Evolutionary conservation across 768 basidiomycete genomes (phyloP).

Genomic region (Rhizopogon vesiculosus): DNA sequence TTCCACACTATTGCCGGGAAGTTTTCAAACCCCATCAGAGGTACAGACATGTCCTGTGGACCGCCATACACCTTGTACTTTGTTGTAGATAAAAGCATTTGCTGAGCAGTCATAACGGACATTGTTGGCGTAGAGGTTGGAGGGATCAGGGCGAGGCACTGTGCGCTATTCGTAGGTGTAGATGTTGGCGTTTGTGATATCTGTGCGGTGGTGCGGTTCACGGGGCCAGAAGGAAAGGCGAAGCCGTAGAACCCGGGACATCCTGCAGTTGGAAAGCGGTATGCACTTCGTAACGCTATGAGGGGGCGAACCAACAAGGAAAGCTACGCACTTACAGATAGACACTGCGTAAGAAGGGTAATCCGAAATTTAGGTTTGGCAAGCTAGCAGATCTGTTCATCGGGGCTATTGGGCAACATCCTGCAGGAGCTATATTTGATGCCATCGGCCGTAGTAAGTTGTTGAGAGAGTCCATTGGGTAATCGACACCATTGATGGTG

Average conservation of each 20-base stretch:
- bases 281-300: conserved; percentile 12
- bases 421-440: not conserved
- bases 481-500: conserved; percentile 22
- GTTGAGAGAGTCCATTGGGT: conserved; percentile 16
- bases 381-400: not conserved
- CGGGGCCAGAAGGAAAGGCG: conserved; percentile 20
- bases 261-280: conserved; percentile 21
- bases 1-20: conserved; percentile 5
- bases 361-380: conserved; percentile 3
- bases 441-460: conserved; percentile 11
- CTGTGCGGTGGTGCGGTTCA: conserved; percentile 15
- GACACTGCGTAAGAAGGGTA: conserved; percentile 6
- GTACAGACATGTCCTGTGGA: conserved; percentile 1
- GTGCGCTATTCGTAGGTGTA: conserved; percentile 2
- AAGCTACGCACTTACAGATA: conserved; percentile 4
- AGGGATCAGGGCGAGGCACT: conserved; percentile 14
- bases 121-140: conserved; percentile 25
- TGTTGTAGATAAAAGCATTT: not conserved
- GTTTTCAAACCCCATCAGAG: conserved; percentile 10
- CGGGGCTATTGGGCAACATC: not conserved
- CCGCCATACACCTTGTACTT: conserved; percentile 14
- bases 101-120: conserved; percentile 11
- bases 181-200: conserved; percentile 15
- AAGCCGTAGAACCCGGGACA: conserved; percentile 24
- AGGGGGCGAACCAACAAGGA: not conserved